A percentile compares a stretch with the other conserved stretches of the same genome.
phyloP scores from a whole-genome alignment of 495 filamentous ascomycete species.

The Aspergillus indologenus region DNA sequence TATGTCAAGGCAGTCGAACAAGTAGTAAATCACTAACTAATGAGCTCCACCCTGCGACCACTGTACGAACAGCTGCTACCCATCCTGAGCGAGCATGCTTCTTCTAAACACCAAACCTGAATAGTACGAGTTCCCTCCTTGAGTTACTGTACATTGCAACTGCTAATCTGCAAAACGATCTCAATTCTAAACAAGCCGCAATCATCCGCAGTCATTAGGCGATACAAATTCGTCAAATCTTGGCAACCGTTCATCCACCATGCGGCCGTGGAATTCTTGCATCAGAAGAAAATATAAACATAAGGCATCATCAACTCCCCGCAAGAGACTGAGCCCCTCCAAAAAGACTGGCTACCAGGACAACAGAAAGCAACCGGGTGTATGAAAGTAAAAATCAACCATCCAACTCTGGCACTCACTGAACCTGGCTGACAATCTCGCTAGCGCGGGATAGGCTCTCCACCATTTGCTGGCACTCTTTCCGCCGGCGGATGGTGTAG shows the following conservation, averaged over 20 bases:
- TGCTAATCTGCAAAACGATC: constrained; percentile 6
- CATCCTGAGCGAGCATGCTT: not conserved
- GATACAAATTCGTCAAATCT: constrained; percentile 27
- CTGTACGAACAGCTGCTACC: not conserved
- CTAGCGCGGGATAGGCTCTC: constrained; percentile 82
- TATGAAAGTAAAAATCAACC: constrained; percentile 13
- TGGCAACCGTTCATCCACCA: constrained; percentile 1
- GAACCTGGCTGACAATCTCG: constrained; percentile 96
- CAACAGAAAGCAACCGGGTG: constrained; percentile 9
- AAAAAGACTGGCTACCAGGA: constrained; percentile 10
- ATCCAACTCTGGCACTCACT: constrained; percentile 50
- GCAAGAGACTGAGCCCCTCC: constrained; percentile 8
- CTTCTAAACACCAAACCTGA: not conserved
- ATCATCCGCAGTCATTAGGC: constrained; percentile 24
- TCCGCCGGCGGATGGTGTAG: constrained; percentile 89
- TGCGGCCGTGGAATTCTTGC: constrained; percentile 1
- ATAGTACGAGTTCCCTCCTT: not conserved
- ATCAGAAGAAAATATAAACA: constrained; percentile 20
- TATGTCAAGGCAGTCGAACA: too few species aligned
- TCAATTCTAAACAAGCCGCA: constrained; percentile 18
- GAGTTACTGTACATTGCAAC: constrained; percentile 11
- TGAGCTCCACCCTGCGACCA: too few species aligned
- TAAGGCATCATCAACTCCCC: constrained; percentile 15
- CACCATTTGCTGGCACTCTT: constrained; percentile 99
- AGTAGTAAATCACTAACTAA: too few species aligned